Conservation (phyloP, 78 protist species). For the Parvularia atlantis region DNA sequence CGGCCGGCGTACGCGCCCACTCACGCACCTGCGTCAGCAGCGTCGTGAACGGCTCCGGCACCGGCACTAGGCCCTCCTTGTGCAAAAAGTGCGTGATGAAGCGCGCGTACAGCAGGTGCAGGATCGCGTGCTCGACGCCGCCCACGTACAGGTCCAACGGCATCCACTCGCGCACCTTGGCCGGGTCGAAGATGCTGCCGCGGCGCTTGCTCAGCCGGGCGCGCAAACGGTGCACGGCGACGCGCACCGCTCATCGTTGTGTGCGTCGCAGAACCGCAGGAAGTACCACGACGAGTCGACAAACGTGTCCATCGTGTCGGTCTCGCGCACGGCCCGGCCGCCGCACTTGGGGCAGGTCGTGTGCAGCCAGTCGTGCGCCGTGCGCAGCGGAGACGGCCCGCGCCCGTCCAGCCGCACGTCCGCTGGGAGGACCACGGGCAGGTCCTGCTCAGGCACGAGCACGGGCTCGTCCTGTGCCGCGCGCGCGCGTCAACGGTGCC, state of each 20-base stretch:
- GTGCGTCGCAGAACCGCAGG: constrained; percentile 46
- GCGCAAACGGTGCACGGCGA: too few species aligned
- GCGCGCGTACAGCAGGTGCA: constrained; percentile 84
- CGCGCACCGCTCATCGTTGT: constrained; percentile 26
- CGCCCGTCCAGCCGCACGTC: not conserved
- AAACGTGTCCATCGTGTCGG: constrained; percentile 86
- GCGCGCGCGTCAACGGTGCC: too few species aligned
- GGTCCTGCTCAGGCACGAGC: constrained; percentile 56
- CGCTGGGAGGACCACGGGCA: constrained; percentile 69
- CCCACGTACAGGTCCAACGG: constrained; percentile 84
- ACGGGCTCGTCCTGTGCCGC: constrained; percentile 9
- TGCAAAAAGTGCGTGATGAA: constrained; percentile 60
- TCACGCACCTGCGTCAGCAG: constrained; percentile 45
- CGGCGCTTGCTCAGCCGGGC: too few species aligned
- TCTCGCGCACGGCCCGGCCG: constrained; percentile 59
- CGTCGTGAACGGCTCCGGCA: constrained; percentile 55
- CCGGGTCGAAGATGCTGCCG: too few species aligned
- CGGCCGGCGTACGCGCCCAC: not conserved
- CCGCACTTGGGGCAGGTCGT: constrained; percentile 11
- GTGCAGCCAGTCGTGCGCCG: not conserved
- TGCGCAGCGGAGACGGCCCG: constrained; percentile 1
- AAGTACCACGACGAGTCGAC: constrained; percentile 85
- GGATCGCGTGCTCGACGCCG: constrained; percentile 87
- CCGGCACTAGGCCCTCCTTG: constrained; percentile 15
- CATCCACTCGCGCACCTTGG: constrained; percentile 11